Percentiles rank a stretch among this genome's conserved stretches.
These are phyloP conservation scores for Yamadazyma takamatsuzukensis DNA, from an alignment of 805 yeast species.

Conservation along the genomic window DNA sequence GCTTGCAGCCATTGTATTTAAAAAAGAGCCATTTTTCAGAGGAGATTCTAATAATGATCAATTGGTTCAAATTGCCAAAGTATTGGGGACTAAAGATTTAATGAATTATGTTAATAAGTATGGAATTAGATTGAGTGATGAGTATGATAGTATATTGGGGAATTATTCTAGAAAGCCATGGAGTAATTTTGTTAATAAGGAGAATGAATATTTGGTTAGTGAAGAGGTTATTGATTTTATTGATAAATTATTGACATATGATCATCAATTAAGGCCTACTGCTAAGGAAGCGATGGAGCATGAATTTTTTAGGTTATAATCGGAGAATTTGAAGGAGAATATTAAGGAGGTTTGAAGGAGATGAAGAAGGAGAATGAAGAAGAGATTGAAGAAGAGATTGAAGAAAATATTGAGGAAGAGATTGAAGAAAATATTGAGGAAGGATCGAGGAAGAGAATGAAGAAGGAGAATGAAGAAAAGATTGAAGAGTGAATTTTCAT, in stretches of 20 bases:
- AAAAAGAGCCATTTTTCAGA: slow-evolving; percentile 88
- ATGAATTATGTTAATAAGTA: slow-evolving; percentile 65
- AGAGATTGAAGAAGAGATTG: too few species aligned
- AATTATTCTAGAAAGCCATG: slow-evolving; percentile 65
- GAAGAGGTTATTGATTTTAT: slow-evolving; percentile 64
- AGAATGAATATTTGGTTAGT: slow-evolving; percentile 48
- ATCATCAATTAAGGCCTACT: slow-evolving; percentile 83
- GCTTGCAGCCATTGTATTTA: slow-evolving; percentile 84
- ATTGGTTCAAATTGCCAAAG: slow-evolving; percentile 83
- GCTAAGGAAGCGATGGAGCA: slow-evolving; percentile 87
- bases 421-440: too few species aligned
- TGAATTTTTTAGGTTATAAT: slow-evolving; percentile 41
- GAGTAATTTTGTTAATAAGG: slow-evolving; percentile 55
- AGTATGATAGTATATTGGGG: slow-evolving; percentile 69
- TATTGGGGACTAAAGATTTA: slow-evolving; percentile 78
- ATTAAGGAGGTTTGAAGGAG: too few species aligned
- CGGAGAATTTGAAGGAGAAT: slow-evolving; percentile 1
- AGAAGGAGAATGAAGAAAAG: too few species aligned
- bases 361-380: too few species aligned
- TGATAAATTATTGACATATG: slow-evolving; percentile 71
- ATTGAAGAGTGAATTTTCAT: too few species aligned
- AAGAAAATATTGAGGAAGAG: too few species aligned
- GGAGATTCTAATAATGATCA: slow-evolving; percentile 94
- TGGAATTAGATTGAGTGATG: slow-evolving; percentile 64
- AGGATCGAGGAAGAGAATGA: too few species aligned